Conservation (phyloP, 208 protist genomes). For the Wallacemonas collosoma region DNA sequence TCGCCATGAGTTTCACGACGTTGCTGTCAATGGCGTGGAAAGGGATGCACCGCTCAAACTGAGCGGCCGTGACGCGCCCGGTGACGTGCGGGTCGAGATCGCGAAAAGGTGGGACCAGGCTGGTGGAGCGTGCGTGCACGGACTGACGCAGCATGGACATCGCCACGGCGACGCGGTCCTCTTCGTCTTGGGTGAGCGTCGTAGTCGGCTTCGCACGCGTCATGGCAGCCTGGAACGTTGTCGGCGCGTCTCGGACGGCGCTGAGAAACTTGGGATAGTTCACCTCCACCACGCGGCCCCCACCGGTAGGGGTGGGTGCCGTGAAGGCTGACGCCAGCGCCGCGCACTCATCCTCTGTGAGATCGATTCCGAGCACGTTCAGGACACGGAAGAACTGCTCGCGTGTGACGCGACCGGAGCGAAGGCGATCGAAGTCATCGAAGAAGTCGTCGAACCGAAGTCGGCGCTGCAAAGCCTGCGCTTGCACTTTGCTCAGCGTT, state of each 20-base stretch:
- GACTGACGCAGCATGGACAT: constrained; percentile 46
- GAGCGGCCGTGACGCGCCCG: constrained; percentile 63
- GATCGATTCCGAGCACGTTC: constrained; percentile 49
- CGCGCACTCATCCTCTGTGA: constrained; percentile 48
- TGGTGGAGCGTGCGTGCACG: constrained; percentile 48
- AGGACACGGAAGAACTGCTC: constrained; percentile 77
- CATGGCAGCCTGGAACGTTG: constrained; percentile 34
- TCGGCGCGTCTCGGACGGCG: constrained; percentile 37
- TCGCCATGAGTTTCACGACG: constrained; percentile 48
- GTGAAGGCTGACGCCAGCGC: constrained; percentile 42
- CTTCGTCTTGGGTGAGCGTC: constrained; percentile 50
- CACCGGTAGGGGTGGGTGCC: not conserved
- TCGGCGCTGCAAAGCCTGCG: constrained; percentile 61
- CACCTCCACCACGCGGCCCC: constrained; percentile 28
- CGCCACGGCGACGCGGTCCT: constrained; percentile 32
- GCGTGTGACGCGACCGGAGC: constrained; percentile 72
- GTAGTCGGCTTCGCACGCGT: constrained; percentile 21
- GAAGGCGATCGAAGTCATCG: constrained; percentile 83
- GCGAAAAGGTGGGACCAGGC: constrained; percentile 58
- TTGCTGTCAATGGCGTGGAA: constrained; percentile 29
- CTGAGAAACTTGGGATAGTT: constrained; percentile 55
- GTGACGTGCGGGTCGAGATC: constrained; percentile 80
- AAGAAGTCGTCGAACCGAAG: constrained; percentile 83
- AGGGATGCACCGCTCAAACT: constrained; percentile 74
- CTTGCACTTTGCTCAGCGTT: constrained; percentile 47